Conservation (phyloP, 2,329 filamentous ascomycete species). For the Colletotrichum kahawae region DNA sequence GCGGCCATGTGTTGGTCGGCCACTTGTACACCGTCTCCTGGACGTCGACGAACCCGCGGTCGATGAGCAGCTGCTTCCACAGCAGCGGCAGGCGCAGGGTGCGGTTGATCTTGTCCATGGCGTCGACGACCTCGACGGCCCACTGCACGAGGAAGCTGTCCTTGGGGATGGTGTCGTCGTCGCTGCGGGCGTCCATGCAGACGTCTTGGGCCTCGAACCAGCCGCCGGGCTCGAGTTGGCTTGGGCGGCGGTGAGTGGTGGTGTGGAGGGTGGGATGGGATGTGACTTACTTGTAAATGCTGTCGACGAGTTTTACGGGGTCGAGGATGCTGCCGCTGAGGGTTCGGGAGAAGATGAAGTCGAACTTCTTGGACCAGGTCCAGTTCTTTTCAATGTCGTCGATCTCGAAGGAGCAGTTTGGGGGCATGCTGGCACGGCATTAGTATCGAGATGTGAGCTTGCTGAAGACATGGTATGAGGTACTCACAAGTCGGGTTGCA, state of each 20-base stretch:
- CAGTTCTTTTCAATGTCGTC: constrained; percentile 41
- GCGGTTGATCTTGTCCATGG: constrained; percentile 33
- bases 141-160: constrained; percentile 37
- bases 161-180: constrained; percentile 35
- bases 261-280: neutral
- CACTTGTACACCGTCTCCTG: constrained; percentile 35
- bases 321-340: constrained; percentile 33
- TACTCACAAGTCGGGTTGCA: constrained; percentile 17
- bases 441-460: neutral
- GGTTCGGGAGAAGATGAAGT: constrained; percentile 39
- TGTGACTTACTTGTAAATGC: constrained; percentile 25
- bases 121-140: constrained; percentile 34
- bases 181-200: constrained; percentile 30
- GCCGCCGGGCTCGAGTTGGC: constrained; percentile 35
- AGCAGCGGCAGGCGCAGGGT: constrained; percentile 29
- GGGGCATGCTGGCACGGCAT: constrained; percentile 35
- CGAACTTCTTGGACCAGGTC: constrained; percentile 35
- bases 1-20: constrained; percentile 42
- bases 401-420: constrained; percentile 49
- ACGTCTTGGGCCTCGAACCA: constrained; percentile 38
- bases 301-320: constrained; percentile 27
- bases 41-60: constrained; percentile 39
- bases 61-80: constrained; percentile 31
- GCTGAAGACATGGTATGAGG: rapidly evolving
- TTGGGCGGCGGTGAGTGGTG: neutral